Evolutionary conservation across 177 flowering plant species (phyloP).

Genomic region (Vitis hybrid): DNA sequence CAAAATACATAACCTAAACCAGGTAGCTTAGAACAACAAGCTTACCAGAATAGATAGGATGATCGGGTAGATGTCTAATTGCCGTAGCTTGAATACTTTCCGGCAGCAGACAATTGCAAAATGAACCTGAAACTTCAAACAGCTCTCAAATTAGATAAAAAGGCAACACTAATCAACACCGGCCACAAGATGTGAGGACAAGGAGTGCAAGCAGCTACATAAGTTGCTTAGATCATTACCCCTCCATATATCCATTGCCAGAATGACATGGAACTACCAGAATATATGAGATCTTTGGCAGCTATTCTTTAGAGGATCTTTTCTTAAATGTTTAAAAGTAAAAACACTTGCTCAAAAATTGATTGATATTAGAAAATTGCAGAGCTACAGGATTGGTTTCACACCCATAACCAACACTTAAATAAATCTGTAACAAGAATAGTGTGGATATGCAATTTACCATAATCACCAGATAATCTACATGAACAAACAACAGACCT

Average conservation of each 20-base stretch:
- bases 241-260: not conserved
- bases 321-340: no score
- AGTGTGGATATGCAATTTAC: not conserved
- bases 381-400: no score
- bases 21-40: not conserved
- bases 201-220: not conserved
- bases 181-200: not conserved
- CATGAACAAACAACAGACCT: not conserved
- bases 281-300: not conserved
- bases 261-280: not conserved
- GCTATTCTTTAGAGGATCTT: not conserved
- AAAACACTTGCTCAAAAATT: no score
- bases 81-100: conserved; percentile 74
- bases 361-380: no score
- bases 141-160: not conserved
- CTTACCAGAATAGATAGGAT: conserved; percentile 60
- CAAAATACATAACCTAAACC: not conserved
- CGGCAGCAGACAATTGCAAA: conserved; percentile 88
- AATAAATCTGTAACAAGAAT: not conserved
- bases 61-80: conserved; percentile 72
- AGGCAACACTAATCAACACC: not conserved
- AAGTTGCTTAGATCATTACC: not conserved
- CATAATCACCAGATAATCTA: not conserved
- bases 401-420: no score
- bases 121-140: conserved; percentile 74